Conservation (phyloP, 495 filamentous ascomycete genomes). For the Acidiella bohemica region DNA sequence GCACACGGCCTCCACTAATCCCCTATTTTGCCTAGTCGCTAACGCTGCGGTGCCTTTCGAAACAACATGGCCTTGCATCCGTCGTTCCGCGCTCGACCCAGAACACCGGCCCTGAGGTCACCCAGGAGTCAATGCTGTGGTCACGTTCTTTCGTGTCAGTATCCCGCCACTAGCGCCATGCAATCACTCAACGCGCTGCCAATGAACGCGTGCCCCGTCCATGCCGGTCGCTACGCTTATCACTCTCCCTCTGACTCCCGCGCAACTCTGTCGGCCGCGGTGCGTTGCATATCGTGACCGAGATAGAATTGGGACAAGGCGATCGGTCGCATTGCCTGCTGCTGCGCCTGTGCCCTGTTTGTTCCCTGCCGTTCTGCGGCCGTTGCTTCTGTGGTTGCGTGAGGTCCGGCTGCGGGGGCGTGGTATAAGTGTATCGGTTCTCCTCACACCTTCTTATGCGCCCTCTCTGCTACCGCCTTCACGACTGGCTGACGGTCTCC, state of each 20-base stretch:
- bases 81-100: too few relatives aligned
- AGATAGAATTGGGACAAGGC: conserved; percentile 1
- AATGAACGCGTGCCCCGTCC: conserved; percentile 17
- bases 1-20: too few relatives aligned
- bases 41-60: too few relatives aligned
- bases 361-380: too few relatives aligned
- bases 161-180: conserved; percentile 6
- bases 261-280: not conserved
- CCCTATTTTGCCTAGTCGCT: too few relatives aligned
- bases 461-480: not conserved
- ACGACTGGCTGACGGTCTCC: not conserved
- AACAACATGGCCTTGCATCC: too few relatives aligned
- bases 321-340: not conserved
- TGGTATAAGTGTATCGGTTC: conserved; percentile 2
- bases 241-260: not conserved
- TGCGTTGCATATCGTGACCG: not conserved
- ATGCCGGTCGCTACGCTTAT: not conserved
- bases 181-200: conserved; percentile 17
- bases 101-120: too few relatives aligned
- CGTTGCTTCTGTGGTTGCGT: not conserved
- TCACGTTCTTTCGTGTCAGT: conserved; percentile 19
- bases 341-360: too few relatives aligned
- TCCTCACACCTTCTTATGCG: not conserved
- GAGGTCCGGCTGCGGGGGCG: not conserved
- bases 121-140: not conserved